A percentile compares a stretch with the other conserved stretches of the same genome.
Conservation (phyloP, 208 protist genomes). For the Wallacemonas sp. region DNA sequence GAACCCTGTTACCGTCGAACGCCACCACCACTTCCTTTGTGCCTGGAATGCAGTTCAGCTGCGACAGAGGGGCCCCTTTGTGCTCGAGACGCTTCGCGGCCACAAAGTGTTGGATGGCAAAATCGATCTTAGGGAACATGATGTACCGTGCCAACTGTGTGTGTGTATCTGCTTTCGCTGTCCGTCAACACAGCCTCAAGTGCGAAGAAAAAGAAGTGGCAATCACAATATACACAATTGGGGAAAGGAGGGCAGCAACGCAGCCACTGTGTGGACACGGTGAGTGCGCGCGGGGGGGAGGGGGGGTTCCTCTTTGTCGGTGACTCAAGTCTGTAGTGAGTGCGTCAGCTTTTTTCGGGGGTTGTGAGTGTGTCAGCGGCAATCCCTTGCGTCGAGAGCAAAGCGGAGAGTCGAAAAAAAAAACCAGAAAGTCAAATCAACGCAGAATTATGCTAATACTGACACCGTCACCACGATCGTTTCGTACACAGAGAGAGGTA, state of each 20-base stretch:
- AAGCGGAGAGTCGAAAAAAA: neutral
- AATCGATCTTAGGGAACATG: conserved; percentile 1
- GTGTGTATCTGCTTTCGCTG: no score
- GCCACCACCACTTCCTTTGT: conserved; percentile 54
- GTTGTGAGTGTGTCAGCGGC: no score
- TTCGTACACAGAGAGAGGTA: no score
- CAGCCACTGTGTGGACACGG: no score
- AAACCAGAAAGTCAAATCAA: neutral
- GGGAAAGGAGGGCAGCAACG: no score
- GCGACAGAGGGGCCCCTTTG: conserved; percentile 42
- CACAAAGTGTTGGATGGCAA: conserved; percentile 48
- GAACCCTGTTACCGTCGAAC: conserved; percentile 81
- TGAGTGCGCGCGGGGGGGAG: no score
- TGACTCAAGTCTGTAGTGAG: no score
- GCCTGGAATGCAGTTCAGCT: conserved; percentile 44
- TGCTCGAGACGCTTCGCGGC: conserved; percentile 63
- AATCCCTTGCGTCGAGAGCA: no score
- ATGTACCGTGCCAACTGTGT: no score
- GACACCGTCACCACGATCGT: neutral
- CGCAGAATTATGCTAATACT: neutral
- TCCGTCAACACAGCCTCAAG: neutral
- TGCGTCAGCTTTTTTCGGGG: no score
- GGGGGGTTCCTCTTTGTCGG: no score
- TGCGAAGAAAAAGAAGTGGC: conserved; percentile 11
- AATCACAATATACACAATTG: neutral